These are phyloP conservation scores for Fraxinus velutina DNA, from an alignment of 305 asterid species.

Conservation along the genomic window DNA sequence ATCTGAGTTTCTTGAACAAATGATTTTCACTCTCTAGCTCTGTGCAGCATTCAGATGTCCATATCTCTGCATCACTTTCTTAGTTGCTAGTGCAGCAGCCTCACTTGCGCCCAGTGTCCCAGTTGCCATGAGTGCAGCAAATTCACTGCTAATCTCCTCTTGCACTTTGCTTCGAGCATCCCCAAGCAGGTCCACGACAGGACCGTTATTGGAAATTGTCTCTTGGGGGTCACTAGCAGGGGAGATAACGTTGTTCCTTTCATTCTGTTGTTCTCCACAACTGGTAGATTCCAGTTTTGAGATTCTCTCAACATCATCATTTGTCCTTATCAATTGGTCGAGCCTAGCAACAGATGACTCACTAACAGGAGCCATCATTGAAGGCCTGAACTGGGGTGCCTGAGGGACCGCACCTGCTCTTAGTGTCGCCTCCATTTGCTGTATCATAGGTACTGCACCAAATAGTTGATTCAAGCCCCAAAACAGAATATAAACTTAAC, in stretches of 20 bases:
- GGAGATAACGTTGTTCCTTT: conserved; percentile 1
- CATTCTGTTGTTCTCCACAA: background rate
- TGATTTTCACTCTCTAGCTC: conserved; percentile 31
- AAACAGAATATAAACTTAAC: background rate
- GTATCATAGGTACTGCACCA: conserved; percentile 91
- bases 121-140: conserved; percentile 79
- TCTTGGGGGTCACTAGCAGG: conserved; percentile 11
- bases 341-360: background rate
- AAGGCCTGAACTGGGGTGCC: conserved; percentile 65
- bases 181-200: conserved; percentile 40
- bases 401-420: conserved; percentile 86
- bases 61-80: conserved; percentile 69
- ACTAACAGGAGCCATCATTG: conserved; percentile 35
- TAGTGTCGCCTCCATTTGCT: conserved; percentile 70
- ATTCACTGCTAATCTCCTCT: conserved; percentile 75
- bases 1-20: background rate
- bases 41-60: conserved; percentile 54
- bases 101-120: conserved; percentile 87
- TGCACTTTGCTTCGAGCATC: conserved; percentile 69
- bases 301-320: conserved; percentile 21
- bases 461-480: background rate
- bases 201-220: conserved; percentile 26
- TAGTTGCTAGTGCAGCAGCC: conserved; percentile 89
- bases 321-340: conserved; percentile 6
- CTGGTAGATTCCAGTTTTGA: conserved; percentile 16